phyloP scores from a whole-genome alignment of 2,329 filamentous ascomycete genomes.

The Fusarium brevicatenulatum region DNA sequence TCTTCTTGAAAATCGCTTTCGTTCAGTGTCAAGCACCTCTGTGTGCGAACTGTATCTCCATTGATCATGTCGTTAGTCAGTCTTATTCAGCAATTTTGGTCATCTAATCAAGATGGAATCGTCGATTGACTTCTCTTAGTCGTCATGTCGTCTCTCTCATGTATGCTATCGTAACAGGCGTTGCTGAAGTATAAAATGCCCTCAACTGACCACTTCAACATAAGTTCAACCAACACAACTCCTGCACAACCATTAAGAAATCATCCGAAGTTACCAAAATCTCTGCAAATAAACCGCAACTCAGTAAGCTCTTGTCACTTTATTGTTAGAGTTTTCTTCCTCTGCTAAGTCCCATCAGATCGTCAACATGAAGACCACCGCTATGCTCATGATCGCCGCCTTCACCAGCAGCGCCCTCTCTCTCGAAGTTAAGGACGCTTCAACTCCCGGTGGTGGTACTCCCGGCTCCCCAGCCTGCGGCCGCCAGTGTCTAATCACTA shows the following conservation, averaged over 20 bases:
- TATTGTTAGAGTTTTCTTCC: rapidly evolving
- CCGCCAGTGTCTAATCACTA: neutral
- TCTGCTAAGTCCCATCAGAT: neutral
- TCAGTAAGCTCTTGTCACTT: neutral
- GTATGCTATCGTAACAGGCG: rapidly evolving
- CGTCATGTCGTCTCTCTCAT: rapidly evolving
- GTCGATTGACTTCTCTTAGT: rapidly evolving
- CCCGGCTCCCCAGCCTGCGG: neutral
- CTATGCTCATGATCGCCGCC: neutral
- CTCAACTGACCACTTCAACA: rapidly evolving
- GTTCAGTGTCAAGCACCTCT: no score
- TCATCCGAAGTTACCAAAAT: no score
- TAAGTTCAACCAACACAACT: neutral
- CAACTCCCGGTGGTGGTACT: neutral
- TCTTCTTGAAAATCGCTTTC: no score
- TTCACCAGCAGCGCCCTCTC: neutral
- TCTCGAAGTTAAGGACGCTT: neutral
- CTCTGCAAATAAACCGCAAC: no score
- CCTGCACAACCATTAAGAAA: rapidly evolving
- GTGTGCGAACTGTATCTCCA: neutral
- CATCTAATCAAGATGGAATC: rapidly evolving
- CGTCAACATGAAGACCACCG: neutral
- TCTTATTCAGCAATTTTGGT: neutral
- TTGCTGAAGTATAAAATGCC: neutral
- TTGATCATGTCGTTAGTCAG: neutral